These are phyloP conservation scores for Hypoxylon sp. DNA, from an alignment of 2,329 filamentous ascomycete genomes.

Conservation along the genomic window DNA sequence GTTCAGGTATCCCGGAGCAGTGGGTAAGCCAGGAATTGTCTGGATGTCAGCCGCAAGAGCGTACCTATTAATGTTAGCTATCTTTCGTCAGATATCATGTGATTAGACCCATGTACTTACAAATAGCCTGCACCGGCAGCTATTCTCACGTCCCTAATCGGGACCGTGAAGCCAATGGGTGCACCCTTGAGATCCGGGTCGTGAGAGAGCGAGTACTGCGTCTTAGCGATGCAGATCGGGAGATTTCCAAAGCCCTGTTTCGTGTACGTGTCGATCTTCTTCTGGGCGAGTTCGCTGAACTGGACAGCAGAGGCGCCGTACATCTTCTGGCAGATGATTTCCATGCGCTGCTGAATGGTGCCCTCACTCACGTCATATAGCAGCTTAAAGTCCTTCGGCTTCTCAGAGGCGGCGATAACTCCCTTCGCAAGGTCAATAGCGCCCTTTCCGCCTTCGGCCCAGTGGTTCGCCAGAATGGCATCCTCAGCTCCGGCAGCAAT, in stretches of 20 bases:
- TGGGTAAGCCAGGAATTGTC: constrained; percentile 95
- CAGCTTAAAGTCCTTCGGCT: constrained; percentile 88
- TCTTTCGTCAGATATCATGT: background rate
- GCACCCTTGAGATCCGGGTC: constrained; percentile 95
- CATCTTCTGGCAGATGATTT: constrained; percentile 91
- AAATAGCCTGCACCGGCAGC: constrained; percentile 94
- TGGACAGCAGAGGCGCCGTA: constrained; percentile 92
- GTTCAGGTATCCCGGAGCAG: constrained; percentile 94
- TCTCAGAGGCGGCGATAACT: constrained; percentile 84
- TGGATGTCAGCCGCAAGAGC: constrained; percentile 97
- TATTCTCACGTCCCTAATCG: constrained; percentile 93
- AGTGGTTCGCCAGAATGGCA: constrained; percentile 94
- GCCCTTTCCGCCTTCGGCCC: constrained; percentile 93
- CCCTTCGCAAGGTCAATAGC: constrained; percentile 90
- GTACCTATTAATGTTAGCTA: constrained; percentile 67
- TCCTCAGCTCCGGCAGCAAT: constrained; percentile 93
- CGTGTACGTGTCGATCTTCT: constrained; percentile 96
- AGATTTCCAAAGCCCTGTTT: constrained; percentile 92
- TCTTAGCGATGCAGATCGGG: constrained; percentile 98
- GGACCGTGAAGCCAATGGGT: constrained; percentile 92
- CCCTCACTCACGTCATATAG: constrained; percentile 82
- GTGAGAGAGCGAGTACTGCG: constrained; percentile 95
- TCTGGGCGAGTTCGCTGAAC: constrained; percentile 93
- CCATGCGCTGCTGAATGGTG: constrained; percentile 88
- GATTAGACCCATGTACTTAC: constrained; percentile 62